phyloP scores from a whole-genome alignment of 179 eudicot species.

The Beta corolliflora region DNA sequence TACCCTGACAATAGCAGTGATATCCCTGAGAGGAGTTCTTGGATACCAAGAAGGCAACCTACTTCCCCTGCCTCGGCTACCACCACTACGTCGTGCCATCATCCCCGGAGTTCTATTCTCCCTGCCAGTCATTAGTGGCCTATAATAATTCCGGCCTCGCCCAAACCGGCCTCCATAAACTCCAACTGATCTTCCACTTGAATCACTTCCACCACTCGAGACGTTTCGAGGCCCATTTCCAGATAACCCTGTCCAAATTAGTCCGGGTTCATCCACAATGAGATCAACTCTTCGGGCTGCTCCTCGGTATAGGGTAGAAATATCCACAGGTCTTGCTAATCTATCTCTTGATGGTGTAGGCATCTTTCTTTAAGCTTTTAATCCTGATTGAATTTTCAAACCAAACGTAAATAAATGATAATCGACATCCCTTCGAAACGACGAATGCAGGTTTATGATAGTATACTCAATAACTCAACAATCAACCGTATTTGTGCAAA shows the following conservation, averaged over 20 bases:
- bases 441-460: neutral
- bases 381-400: neutral
- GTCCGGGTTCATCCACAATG: constrained; percentile 39
- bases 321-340: constrained; percentile 50
- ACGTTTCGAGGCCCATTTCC: constrained; percentile 18
- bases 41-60: constrained; percentile 82
- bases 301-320: constrained; percentile 32
- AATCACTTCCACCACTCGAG: neutral
- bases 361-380: constrained; percentile 30
- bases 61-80: constrained; percentile 37
- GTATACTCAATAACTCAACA: neutral
- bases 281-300: constrained; percentile 36
- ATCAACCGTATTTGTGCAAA: neutral
- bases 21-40: constrained; percentile 70
- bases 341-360: constrained; percentile 58
- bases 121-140: constrained; percentile 18
- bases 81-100: constrained; percentile 21
- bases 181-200: neutral
- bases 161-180: constrained; percentile 16
- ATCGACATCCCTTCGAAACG: neutral
- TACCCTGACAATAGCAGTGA: constrained; percentile 75
- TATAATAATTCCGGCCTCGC: constrained; percentile 25
- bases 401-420: neutral
- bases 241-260: constrained; percentile 28
- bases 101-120: constrained; percentile 32